These are phyloP conservation scores for Fusarium sp. DNA, from an alignment of 2,329 filamentous ascomycete species.

Conservation along the genomic window DNA sequence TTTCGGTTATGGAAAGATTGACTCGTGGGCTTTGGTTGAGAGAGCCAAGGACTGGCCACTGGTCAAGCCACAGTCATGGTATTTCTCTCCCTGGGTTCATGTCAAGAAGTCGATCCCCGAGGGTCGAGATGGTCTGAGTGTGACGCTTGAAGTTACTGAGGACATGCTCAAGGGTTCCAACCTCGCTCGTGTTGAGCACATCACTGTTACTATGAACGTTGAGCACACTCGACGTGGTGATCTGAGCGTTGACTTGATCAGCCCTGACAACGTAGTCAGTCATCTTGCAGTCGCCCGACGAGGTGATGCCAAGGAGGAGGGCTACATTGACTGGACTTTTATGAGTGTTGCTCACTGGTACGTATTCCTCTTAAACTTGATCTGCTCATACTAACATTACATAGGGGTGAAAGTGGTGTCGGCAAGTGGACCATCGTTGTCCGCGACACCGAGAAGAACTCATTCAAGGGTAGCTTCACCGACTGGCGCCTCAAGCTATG, in stretches of 20 bases:
- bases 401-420: slow-evolving; percentile 83
- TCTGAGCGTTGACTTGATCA: slow-evolving; percentile 88
- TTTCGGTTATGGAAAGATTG: slow-evolving; percentile 95
- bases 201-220: slow-evolving; percentile 97
- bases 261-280: slow-evolving; percentile 81
- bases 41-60: slow-evolving; percentile 83
- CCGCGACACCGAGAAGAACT: slow-evolving; percentile 83
- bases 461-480: slow-evolving; percentile 77
- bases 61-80: slow-evolving; percentile 97
- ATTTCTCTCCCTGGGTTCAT: slow-evolving; percentile 90
- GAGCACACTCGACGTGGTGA: slow-evolving; percentile 88
- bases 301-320: slow-evolving; percentile 69
- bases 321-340: slow-evolving; percentile 97
- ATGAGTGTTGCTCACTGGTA: slow-evolving; percentile 98
- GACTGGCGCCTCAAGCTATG: slow-evolving; percentile 96
- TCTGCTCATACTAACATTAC: slow-evolving; percentile 42
- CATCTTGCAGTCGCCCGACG: slow-evolving; percentile 81
- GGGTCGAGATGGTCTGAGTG: slow-evolving; percentile 79
- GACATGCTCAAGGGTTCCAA: slow-evolving; percentile 85
- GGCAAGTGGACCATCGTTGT: slow-evolving; percentile 93
- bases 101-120: slow-evolving; percentile 88
- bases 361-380: slow-evolving; percentile 41
- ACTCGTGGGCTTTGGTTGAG: slow-evolving; percentile 85
- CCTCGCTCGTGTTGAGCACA: slow-evolving; percentile 86
- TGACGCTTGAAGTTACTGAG: slow-evolving; percentile 81